Percentiles rank a stretch among this genome's conserved stretches.
Evolutionary conservation across 2,329 filamentous ascomycete genomes (phyloP).

Genomic region (Trichoderma cornu-damae): DNA sequence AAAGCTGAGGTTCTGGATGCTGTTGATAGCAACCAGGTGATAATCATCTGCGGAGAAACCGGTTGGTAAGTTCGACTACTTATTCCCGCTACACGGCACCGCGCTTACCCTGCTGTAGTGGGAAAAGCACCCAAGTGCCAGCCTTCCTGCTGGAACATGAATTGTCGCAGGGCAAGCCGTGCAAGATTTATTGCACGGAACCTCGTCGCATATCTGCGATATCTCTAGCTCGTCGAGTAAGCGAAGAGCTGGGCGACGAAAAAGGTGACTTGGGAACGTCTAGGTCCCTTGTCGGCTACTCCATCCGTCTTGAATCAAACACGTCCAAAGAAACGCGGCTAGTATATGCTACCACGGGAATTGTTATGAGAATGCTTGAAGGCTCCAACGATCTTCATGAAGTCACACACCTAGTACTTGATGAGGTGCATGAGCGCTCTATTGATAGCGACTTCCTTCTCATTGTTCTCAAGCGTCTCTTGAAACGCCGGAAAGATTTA

Average conservation of each 20-base stretch:
- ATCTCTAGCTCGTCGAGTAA: conserved; percentile 85
- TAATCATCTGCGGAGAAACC: conserved; percentile 94
- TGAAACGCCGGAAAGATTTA: conserved; percentile 70
- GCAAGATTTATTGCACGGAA: conserved; percentile 94
- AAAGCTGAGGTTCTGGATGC: conserved; percentile 70
- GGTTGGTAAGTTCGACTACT: conserved; percentile 55
- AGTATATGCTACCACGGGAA: conserved; percentile 83
- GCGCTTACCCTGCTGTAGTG: conserved; percentile 42
- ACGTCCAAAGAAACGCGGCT: conserved; percentile 75
- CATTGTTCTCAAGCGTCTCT: conserved; percentile 80
- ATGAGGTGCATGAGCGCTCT: conserved; percentile 92
- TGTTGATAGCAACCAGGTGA: conserved; percentile 74
- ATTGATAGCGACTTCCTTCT: conserved; percentile 97
- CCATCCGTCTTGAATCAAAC: conserved; percentile 88
- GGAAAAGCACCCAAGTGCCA: conserved; percentile 97
- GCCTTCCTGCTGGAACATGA: conserved; percentile 89
- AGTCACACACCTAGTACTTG: conserved; percentile 90
- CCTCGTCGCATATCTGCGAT: conserved; percentile 94
- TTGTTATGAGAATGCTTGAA: conserved; percentile 98
- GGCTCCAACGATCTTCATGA: conserved; percentile 79
- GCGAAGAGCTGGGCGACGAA: conserved; percentile 86
- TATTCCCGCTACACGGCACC: neutral
- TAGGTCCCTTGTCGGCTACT: conserved; percentile 85
- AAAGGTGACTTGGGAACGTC: conserved; percentile 75
- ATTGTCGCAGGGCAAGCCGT: conserved; percentile 69